A percentile compares a stretch with the other conserved stretches of the same genome.
These are phyloP conservation scores for Gigaspora rosea DNA, from an alignment of 192 early-diverging fungal genomes.

Conservation along the genomic window DNA sequence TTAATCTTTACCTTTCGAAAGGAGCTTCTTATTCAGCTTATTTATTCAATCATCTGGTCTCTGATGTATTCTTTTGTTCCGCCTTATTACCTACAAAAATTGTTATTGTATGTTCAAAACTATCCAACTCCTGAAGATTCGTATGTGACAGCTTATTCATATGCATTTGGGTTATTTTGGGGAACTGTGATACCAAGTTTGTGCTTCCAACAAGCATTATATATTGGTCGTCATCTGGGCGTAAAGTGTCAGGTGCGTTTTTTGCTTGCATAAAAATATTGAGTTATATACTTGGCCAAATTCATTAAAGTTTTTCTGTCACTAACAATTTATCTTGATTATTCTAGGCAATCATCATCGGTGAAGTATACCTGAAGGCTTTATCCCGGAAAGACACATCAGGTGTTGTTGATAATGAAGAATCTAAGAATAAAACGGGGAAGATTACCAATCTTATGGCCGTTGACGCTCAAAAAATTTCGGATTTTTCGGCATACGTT, in stretches of 20 bases:
- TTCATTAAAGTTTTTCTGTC: too few relatives aligned
- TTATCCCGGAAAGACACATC: constrained; percentile 41
- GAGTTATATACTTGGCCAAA: too few relatives aligned
- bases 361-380: constrained; percentile 43
- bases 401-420: constrained; percentile 29
- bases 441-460: constrained; percentile 77
- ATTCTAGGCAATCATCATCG: constrained; percentile 39
- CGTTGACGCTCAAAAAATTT: constrained; percentile 69
- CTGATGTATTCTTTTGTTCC: constrained; percentile 46
- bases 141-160: constrained; percentile 52
- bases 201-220: constrained; percentile 55
- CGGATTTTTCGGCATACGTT: constrained; percentile 27
- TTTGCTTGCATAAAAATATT: too few relatives aligned
- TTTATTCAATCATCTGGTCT: constrained; percentile 37
- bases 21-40: constrained; percentile 47
- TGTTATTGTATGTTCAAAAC: constrained; percentile 58
- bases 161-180: constrained; percentile 61
- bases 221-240: constrained; percentile 65
- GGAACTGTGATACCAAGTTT: constrained; percentile 47
- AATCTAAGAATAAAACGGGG: constrained; percentile 46
- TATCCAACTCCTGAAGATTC: constrained; percentile 31
- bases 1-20: constrained; percentile 43
- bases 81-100: constrained; percentile 60
- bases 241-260: constrained; percentile 52
- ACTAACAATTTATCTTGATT: constrained; percentile 35